These are phyloP conservation scores for Drechslera avenae DNA, from an alignment of 2,329 filamentous ascomycete species.

Conservation along the genomic window DNA sequence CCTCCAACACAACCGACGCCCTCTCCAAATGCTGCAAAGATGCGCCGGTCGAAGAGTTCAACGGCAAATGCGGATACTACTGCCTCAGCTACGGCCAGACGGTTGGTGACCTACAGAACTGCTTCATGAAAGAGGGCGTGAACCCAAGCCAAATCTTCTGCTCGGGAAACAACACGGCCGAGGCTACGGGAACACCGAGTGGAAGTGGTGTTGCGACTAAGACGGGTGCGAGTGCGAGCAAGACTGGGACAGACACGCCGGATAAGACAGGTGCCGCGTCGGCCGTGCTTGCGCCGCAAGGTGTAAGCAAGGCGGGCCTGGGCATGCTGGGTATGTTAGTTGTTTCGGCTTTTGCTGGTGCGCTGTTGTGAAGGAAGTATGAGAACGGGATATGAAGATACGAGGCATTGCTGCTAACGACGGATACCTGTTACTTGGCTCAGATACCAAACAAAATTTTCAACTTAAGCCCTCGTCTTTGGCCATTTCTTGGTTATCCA, in stretches of 20 bases:
- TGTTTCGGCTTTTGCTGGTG: slow-evolving; percentile 34
- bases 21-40: slow-evolving; percentile 41
- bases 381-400: too few relatives aligned
- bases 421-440: not conserved
- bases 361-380: slow-evolving; percentile 23
- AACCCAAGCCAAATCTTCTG: slow-evolving; percentile 31
- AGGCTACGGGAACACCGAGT: slow-evolving; percentile 32
- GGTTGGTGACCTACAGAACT: slow-evolving; percentile 34
- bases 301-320: slow-evolving; percentile 36
- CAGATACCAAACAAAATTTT: too few relatives aligned
- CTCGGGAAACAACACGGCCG: slow-evolving; percentile 32
- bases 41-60: slow-evolving; percentile 38
- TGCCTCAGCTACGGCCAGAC: slow-evolving; percentile 37
- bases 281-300: not conserved
- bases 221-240: slow-evolving; percentile 7
- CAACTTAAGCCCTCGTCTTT: too few relatives aligned
- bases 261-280: slow-evolving; percentile 23
- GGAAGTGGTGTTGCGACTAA: slow-evolving; percentile 17
- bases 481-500: too few relatives aligned
- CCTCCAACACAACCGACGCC: slow-evolving; percentile 31
- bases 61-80: slow-evolving; percentile 37
- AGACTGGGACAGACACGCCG: slow-evolving; percentile 2
- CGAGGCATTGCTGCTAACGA: not conserved
- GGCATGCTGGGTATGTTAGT: slow-evolving; percentile 37
- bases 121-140: slow-evolving; percentile 36